These are phyloP conservation scores for Pleurotus platypus DNA, from an alignment of 768 basidiomycete species.

Conservation along the genomic window DNA sequence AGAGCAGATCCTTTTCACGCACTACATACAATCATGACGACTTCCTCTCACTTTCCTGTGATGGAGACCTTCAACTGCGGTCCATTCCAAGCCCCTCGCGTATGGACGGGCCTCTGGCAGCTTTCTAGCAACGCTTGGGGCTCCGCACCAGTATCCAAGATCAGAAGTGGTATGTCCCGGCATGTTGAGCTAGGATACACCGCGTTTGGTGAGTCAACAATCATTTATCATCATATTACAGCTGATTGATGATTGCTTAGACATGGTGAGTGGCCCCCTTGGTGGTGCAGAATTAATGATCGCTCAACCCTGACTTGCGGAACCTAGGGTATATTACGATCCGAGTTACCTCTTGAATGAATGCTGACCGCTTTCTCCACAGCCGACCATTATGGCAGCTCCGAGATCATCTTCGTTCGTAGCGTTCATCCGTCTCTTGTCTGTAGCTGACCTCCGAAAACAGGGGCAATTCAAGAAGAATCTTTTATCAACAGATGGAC, in stretches of 20 bases:
- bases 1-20: not conserved
- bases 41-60: not conserved
- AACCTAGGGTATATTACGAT: slow-evolving; percentile 24
- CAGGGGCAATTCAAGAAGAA: slow-evolving; percentile 69
- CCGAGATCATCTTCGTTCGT: slow-evolving; percentile 77
- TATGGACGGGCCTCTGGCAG: slow-evolving; percentile 84
- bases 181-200: slow-evolving; percentile 61
- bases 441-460: slow-evolving; percentile 4
- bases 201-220: slow-evolving; percentile 48
- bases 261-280: slow-evolving; percentile 30
- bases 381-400: slow-evolving; percentile 88
- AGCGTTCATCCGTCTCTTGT: slow-evolving; percentile 7
- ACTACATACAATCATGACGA: not conserved
- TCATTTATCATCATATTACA: not conserved
- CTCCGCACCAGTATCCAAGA: slow-evolving; percentile 58
- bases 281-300: not conserved
- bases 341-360: slow-evolving; percentile 6
- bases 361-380: slow-evolving; percentile 1
- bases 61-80: slow-evolving; percentile 54
- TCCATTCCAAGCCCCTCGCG: slow-evolving; percentile 52
- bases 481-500: slow-evolving; percentile 28
- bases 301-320: not conserved
- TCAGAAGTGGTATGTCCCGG: slow-evolving; percentile 64
- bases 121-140: slow-evolving; percentile 87
- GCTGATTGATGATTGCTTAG: slow-evolving; percentile 16